These are phyloP conservation scores for Alternaria sp. DNA, from an alignment of 2,329 filamentous ascomycete species.

Conservation along the genomic window DNA sequence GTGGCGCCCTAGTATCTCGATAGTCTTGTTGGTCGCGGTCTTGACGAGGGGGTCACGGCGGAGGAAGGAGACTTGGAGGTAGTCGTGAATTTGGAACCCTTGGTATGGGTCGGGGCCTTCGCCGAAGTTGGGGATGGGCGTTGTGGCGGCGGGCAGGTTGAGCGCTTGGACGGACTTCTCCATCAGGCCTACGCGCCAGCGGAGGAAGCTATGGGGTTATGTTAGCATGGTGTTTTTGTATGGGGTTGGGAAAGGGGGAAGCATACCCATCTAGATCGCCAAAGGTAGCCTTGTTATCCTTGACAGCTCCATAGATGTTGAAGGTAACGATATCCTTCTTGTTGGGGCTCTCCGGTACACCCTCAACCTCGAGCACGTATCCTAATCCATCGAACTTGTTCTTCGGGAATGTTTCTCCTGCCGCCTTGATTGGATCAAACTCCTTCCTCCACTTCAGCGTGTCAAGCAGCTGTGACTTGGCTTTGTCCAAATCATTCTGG, in stretches of 20 bases:
- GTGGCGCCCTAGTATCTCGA: constrained; percentile 77
- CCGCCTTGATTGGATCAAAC: constrained; percentile 71
- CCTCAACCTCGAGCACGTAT: constrained; percentile 75
- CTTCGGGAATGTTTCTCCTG: constrained; percentile 66
- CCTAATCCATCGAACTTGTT: constrained; percentile 79
- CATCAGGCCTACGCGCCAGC: constrained; percentile 91
- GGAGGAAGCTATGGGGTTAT: constrained; percentile 72
- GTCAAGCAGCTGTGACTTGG: constrained; percentile 77
- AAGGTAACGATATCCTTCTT: constrained; percentile 77
- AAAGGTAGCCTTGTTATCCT: constrained; percentile 81
- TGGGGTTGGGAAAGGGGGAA: background rate
- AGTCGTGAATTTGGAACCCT: constrained; percentile 93
- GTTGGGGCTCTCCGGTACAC: constrained; percentile 58
- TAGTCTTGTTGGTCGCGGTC: constrained; percentile 78
- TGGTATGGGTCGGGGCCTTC: constrained; percentile 78
- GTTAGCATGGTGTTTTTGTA: background rate
- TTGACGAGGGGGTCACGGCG: constrained; percentile 79
- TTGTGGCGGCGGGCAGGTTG: constrained; percentile 70
- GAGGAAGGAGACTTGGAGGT: constrained; percentile 85
- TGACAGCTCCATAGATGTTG: constrained; percentile 91
- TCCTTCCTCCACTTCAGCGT: constrained; percentile 84
- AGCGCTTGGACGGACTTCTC: constrained; percentile 81
- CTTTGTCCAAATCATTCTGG: constrained; percentile 73
- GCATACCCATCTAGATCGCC: constrained; percentile 78
- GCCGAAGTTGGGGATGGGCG: constrained; percentile 72